Base-by-base conservation (phyloP, 2,329 filamentous ascomycete genomes). In the Elsinoe necatrix region DNA sequence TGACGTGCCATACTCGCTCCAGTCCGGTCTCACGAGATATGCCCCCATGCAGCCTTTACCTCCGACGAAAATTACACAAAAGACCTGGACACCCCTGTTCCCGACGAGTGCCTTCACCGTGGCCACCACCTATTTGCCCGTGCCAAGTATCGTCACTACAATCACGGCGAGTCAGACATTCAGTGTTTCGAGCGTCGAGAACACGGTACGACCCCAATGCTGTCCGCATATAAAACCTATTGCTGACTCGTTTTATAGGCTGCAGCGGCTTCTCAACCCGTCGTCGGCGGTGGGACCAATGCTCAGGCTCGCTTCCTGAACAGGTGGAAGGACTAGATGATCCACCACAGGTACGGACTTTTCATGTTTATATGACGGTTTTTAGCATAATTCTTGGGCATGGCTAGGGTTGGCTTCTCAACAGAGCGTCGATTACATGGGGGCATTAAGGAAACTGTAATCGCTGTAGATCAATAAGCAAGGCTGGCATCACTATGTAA, bases 11-110 rank as follows among this genome's bases (percentile, higher is more conserved):
- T 84, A 82, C 62, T 73, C 72, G 2, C 68, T 77, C 62, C 82
- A 85, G 65, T 78, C 74, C 0, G 82, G 81, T 1, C 64, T 72
- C 27, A 83, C 78, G 3, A 77, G 77, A 64, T 85, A 81, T 66
- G 82, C 81, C 11, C 81, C 82, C 1, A 80, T 82, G 78, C 79
- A 82, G 59, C 75, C 75, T 52, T 71, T 77, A n/a, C 80, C 81
- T 1, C 74, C 75, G 9, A 82, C 77, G 4, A 80, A 79, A 63
- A 82, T 84, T 59, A 80, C 79, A 2, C 73, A 74, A 35, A 80
- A 76, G 62, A 70, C 69, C 4, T 69, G 72, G 12, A 74, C 71
- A 42, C 77, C 76, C 6, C 68, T 78, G 61, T 78, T 76, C 63
- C 79, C 82, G 1, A 80, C 80, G 2, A 83, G 80, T 61, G 69